Percentiles rank a stretch among this genome's conserved stretches.
These are phyloP conservation scores for Oemleria cerasiformis DNA, from an alignment of 306 rosid species.

Conservation along the genomic window DNA sequence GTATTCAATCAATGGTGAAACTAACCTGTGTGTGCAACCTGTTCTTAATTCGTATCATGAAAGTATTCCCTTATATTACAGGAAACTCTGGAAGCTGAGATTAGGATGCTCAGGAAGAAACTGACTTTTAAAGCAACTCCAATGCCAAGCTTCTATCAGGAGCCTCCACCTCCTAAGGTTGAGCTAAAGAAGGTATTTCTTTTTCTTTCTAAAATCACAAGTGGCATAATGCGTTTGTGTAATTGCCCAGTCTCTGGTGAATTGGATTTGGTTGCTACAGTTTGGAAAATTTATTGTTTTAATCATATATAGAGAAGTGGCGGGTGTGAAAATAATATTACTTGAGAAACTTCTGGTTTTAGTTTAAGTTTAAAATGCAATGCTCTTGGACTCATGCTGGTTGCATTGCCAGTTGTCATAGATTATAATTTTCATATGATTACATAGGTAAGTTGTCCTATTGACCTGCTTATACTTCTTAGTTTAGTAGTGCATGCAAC, in stretches of 20 bases:
- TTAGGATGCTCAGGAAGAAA: slow-evolving; percentile 37
- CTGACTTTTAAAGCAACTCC: slow-evolving; percentile 41
- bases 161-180: slow-evolving; percentile 42
- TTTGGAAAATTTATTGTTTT: neutral
- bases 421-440: neutral
- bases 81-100: slow-evolving; percentile 69
- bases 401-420: slow-evolving; percentile 1
- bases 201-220: neutral
- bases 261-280: neutral
- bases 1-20: slow-evolving; percentile 22
- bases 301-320: neutral
- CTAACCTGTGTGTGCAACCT: slow-evolving; percentile 5
- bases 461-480: neutral
- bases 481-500: neutral
- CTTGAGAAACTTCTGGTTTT: neutral
- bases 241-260: neutral
- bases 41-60: slow-evolving; percentile 18
- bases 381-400: neutral
- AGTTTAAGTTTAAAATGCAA: neutral
- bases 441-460: neutral
- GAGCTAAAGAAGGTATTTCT: slow-evolving; percentile 37
- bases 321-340: neutral
- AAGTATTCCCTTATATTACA: slow-evolving; percentile 30
- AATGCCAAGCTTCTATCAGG: slow-evolving; percentile 46
- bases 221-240: neutral